Conservation (phyloP, 805 yeast species). For the Danielia reshetovae region DNA sequence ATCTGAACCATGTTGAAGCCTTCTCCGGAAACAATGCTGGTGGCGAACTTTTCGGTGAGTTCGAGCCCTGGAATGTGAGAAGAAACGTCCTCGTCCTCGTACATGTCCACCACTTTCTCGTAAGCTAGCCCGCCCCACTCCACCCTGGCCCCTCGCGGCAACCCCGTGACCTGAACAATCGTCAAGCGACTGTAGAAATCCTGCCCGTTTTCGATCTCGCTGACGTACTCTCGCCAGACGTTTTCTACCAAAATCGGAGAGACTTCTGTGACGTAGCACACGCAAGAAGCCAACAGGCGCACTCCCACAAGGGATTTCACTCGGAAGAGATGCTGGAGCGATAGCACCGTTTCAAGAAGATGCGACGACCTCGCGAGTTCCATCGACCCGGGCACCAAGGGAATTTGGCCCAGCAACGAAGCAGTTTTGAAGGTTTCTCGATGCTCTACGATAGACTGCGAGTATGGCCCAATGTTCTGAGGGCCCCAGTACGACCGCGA, state of each 20-base stretch:
- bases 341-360: constrained; percentile 41
- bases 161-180: constrained; percentile 49
- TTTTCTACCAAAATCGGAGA: constrained; percentile 28
- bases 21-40: constrained; percentile 5
- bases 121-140: constrained; percentile 72
- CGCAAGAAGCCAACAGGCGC: constrained; percentile 40
- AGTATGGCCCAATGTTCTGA: constrained; percentile 95
- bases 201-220: constrained; percentile 14
- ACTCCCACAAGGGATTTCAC: constrained; percentile 56
- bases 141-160: constrained; percentile 62
- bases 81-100: constrained; percentile 30
- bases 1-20: constrained; percentile 2
- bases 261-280: constrained; percentile 49
- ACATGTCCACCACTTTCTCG: constrained; percentile 31
- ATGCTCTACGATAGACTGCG: constrained; percentile 66
- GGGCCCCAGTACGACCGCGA: constrained; percentile 98
- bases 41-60: constrained; percentile 2
- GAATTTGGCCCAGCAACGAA: constrained; percentile 85
- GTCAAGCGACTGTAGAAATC: constrained; percentile 30
- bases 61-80: not conserved
- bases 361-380: constrained; percentile 24
- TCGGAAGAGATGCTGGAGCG: constrained; percentile 71
- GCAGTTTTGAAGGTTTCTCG: constrained; percentile 42
- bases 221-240: constrained; percentile 45
- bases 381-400: constrained; percentile 74